phyloP scores from a whole-genome alignment of 176 grass and related monocot genomes.

The Sorghum bicolor region DNA sequence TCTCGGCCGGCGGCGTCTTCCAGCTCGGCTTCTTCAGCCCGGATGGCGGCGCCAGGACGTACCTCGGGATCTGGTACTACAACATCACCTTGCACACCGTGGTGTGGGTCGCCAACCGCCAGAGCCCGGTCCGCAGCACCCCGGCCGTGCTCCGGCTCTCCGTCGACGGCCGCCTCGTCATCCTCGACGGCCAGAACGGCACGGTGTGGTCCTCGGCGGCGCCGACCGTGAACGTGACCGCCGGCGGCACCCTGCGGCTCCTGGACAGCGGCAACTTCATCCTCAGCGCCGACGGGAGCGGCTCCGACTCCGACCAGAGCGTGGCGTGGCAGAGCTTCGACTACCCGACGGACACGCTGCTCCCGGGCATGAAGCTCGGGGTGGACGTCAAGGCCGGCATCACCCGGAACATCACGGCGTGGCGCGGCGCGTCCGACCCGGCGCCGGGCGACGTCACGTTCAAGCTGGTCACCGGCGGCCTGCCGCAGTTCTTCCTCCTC shows the following conservation, averaged over 20 bases:
- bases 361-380: slow-evolving; percentile 58
- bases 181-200: slow-evolving; percentile 30
- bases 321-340: slow-evolving; percentile 61
- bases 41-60: neutral
- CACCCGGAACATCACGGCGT: slow-evolving; percentile 48
- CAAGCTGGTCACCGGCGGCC: slow-evolving; percentile 18
- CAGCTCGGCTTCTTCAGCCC: slow-evolving; percentile 63
- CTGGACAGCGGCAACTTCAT: slow-evolving; percentile 43
- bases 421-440: slow-evolving; percentile 37
- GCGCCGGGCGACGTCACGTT: slow-evolving; percentile 41
- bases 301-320: neutral
- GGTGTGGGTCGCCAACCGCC: slow-evolving; percentile 57
- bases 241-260: slow-evolving; percentile 10
- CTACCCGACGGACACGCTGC: slow-evolving; percentile 57
- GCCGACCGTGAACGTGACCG: neutral
- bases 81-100: slow-evolving; percentile 19
- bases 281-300: slow-evolving; percentile 31
- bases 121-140: neutral
- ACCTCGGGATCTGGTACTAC: slow-evolving; percentile 46
- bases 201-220: slow-evolving; percentile 31
- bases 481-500: slow-evolving; percentile 48
- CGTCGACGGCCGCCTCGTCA: slow-evolving; percentile 22
- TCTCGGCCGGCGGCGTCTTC: slow-evolving; percentile 46
- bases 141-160: slow-evolving; percentile 18
- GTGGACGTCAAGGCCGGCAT: slow-evolving; percentile 20